A percentile compares a stretch with the other conserved stretches of the same genome.
Conservation (phyloP, 2,329 filamentous ascomycete species). For the Cadophora malorum region DNA sequence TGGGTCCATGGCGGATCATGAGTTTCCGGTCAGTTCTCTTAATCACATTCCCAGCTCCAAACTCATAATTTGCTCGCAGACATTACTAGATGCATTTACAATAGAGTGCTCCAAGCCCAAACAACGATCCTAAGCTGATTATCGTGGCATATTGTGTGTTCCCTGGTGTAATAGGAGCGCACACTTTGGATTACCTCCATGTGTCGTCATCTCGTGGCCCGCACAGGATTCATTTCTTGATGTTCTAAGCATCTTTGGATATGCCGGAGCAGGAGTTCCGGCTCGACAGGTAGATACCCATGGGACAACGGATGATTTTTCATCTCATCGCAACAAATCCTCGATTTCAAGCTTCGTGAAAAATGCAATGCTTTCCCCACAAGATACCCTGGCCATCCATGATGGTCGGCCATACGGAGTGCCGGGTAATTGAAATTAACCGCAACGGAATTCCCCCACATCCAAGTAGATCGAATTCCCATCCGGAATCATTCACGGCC, state of each 20-base stretch:
- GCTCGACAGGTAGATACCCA: neutral
- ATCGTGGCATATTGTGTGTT: neutral
- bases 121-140: neutral
- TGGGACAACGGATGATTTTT: neutral
- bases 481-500: neutral
- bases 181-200: neutral
- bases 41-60: neutral
- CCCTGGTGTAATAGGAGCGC: neutral
- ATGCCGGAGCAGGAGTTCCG: neutral
- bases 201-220: too few relatives aligned
- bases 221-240: too few relatives aligned
- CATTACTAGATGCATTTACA: conserved; percentile 7
- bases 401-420: neutral
- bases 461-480: neutral
- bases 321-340: neutral
- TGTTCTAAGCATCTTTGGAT: too few relatives aligned
- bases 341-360: neutral
- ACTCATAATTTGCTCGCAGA: neutral
- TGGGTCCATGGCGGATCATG: conserved; percentile 60
- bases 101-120: conserved; percentile 3
- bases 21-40: conserved; percentile 53
- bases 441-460: neutral
- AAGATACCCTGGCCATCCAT: neutral
- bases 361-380: neutral
- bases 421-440: neutral